Evolutionary conservation across 169 alveolate species (phyloP).

Genomic region (Eimeria nieschulzi): DNA sequence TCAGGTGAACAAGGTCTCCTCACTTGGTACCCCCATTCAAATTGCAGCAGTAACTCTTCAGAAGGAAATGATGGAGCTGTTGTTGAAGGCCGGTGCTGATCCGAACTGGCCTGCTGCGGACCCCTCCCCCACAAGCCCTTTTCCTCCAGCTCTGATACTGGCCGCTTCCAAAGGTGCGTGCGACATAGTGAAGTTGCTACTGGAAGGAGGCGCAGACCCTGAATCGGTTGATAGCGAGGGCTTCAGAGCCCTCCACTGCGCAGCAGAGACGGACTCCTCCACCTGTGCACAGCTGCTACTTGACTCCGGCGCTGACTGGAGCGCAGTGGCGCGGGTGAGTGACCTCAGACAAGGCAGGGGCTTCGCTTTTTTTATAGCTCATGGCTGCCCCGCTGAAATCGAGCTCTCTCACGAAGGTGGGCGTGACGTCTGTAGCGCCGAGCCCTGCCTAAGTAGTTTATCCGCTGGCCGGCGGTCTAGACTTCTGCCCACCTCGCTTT

Average conservation of each 20-base stretch:
- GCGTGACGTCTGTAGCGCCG: no score
- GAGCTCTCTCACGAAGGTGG: no score
- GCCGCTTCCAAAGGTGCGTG: constrained; percentile 50
- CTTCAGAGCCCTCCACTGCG: constrained; percentile 46
- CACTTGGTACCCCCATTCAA: constrained; percentile 35
- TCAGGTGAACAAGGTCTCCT: constrained; percentile 24
- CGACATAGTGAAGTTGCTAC: constrained; percentile 16
- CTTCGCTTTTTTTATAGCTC: no score
- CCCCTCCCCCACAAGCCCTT: constrained; percentile 29
- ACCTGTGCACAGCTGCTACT: constrained; percentile 13
- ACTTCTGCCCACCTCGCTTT: no score
- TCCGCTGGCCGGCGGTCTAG: no score
- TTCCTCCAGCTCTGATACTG: constrained; percentile 51
- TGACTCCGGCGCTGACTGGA: constrained; percentile 36
- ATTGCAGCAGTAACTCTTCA: constrained; percentile 33
- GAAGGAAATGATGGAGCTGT: constrained; percentile 26
- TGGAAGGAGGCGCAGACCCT: constrained; percentile 34
- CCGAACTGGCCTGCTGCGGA: constrained; percentile 8
- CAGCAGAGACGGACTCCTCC: constrained; percentile 26
- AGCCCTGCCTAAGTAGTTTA: no score
- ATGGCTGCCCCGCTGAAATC: no score
- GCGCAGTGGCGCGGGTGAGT: constrained; percentile 4
- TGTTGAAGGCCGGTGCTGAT: constrained; percentile 28
- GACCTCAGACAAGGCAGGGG: background rate
- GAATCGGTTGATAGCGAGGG: constrained; percentile 25